Base-by-base conservation (phyloP, 2,329 filamentous ascomycete genomes). In the Capronia coronata region DNA sequence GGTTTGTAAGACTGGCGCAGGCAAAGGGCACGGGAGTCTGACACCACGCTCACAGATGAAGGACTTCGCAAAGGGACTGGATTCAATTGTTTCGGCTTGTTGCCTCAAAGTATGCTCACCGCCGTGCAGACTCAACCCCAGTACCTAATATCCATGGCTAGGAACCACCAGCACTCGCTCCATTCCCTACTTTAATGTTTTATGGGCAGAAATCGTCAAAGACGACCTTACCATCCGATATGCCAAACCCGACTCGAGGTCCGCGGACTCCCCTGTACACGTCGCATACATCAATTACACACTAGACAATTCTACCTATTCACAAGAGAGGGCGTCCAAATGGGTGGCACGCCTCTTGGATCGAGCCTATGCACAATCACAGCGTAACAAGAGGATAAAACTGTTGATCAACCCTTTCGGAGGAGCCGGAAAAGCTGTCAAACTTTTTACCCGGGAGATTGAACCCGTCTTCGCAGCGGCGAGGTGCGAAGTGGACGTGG, bases 331-430 rank as follows among this genome's bases (percentile, higher is more conserved):
- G 23, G 59, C 58, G 1, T 40, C 51, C 29, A 60, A 65, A 49
- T 96, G 87, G 81, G 71, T 82, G 30, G 71, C 75, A 22, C 72
- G 70, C 45, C 74, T 96, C 27, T 65, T 94, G 16, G 71, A 80
- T 29, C 75, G 76, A 40, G 81, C 90, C 19, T 96, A 95, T 62
- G 83, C 72, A 48, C 71, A 73, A 6, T 77, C 85, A 1, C 80
- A 84, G 61, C 77, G 76, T 46, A 77, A 75, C 50, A 93, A 89
- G 67, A 81, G 87, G 40, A 82, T 93, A 55, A 94, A 93, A 66
- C 82, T 97, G 10, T 72, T 97, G 37, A 77, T 98, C 54, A 98
- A 98, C 66, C 93, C 93, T 0, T 85, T 90, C 61, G 87, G 89
- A 11, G 93, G 93, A 0, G 86, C 88, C 35, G 91, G 91, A 13